These are phyloP conservation scores for Crotalaria pallida DNA, from an alignment of 306 rosid genomes.

Conservation along the genomic window DNA sequence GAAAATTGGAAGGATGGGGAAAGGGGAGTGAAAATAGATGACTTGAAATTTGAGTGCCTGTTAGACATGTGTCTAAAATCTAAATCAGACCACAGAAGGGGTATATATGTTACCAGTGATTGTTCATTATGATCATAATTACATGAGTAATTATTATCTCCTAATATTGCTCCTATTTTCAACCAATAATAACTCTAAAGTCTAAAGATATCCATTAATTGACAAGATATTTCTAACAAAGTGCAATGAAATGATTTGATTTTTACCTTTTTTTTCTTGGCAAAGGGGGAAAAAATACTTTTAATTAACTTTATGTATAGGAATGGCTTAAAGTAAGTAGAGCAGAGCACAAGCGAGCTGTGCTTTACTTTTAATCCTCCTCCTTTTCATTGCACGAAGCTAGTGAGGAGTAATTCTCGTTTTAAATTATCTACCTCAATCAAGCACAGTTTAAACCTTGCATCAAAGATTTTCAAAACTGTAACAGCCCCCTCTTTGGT, in stretches of 20 bases:
- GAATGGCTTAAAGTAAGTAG: not conserved
- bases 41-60: not conserved
- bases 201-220: not conserved
- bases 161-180: not conserved
- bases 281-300: not conserved
- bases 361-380: not conserved
- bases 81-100: not conserved
- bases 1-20: not conserved
- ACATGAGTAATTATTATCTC: not conserved
- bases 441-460: not conserved
- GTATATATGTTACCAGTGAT: not conserved
- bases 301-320: not conserved
- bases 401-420: not conserved
- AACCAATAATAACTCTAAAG: not conserved
- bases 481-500: not conserved
- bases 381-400: not conserved
- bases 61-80: not conserved
- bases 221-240: not conserved
- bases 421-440: not conserved
- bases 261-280: not conserved
- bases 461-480: not conserved
- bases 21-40: not conserved
- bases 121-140: not conserved
- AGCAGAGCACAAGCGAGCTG: not conserved
- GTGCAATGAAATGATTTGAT: not conserved